phyloP scores from a whole-genome alignment of 768 basidiomycete species.

The Kwoniella dejecticola region DNA sequence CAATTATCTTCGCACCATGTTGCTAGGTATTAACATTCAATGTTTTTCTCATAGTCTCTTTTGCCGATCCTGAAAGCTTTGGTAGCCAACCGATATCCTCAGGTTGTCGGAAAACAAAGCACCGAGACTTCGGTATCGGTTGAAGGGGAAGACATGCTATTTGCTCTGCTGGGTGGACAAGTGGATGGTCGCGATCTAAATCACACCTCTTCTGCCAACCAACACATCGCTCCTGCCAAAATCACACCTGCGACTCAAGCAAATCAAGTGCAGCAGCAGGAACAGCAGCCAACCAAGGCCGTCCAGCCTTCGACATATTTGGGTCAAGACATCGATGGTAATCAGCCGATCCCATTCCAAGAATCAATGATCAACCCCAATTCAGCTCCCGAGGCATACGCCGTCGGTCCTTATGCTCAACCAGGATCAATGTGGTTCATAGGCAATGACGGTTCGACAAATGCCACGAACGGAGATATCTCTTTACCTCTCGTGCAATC shows the following conservation, averaged over 20 bases:
- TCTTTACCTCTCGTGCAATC: slow-evolving; percentile 19
- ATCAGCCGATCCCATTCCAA: slow-evolving; percentile 4
- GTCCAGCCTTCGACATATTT: slow-evolving; percentile 1
- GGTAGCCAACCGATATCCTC: slow-evolving; percentile 42
- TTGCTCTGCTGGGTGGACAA: slow-evolving; percentile 45
- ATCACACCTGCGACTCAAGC: neutral
- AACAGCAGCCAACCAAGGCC: slow-evolving; percentile 2
- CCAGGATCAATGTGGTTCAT: slow-evolving; percentile 15
- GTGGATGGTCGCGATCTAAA: slow-evolving; percentile 22
- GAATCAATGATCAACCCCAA: slow-evolving; percentile 18
- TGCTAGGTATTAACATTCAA: neutral
- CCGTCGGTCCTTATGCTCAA: slow-evolving; percentile 13
- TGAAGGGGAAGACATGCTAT: slow-evolving; percentile 50
- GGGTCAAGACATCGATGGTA: neutral
- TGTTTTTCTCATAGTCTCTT: slow-evolving; percentile 17
- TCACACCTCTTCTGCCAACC: neutral
- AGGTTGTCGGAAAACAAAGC: slow-evolving; percentile 27
- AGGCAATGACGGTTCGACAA: neutral
- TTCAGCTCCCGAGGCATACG: slow-evolving; percentile 15
- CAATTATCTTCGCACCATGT: neutral
- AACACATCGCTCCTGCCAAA: neutral
- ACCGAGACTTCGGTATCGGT: slow-evolving; percentile 13
- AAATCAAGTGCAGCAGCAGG: neutral
- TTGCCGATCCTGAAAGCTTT: slow-evolving; percentile 38
- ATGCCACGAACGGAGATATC: slow-evolving; percentile 3